Evolutionary conservation across 2,329 filamentous ascomycete genomes (phyloP).

Genomic region (Ophiostoma perfectum): DNA sequence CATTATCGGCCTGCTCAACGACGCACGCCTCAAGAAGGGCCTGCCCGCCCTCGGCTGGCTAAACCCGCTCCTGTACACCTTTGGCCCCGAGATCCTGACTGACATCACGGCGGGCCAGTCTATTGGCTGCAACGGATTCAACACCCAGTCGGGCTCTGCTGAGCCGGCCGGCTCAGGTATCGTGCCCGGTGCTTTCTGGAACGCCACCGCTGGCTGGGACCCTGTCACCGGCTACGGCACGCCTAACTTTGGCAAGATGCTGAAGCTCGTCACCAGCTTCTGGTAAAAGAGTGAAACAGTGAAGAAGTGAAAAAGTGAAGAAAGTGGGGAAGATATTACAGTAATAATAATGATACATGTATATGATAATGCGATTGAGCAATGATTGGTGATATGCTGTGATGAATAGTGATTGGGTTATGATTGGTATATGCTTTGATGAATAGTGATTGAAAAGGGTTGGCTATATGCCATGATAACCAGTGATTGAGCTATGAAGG

Average conservation of each 20-base stretch:
- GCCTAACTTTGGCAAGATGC: constrained; percentile 26
- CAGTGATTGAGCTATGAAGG: not conserved
- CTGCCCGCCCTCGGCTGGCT: constrained; percentile 52
- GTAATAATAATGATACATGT: not conserved
- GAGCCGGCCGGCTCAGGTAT: constrained; percentile 41
- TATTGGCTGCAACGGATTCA: constrained; percentile 33
- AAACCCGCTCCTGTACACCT: constrained; percentile 55
- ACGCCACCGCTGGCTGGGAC: constrained; percentile 27
- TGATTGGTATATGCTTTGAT: not conserved
- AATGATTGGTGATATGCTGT: not conserved
- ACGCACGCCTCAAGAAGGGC: constrained; percentile 51
- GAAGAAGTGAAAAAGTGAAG: too few relatives aligned
- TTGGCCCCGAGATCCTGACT: constrained; percentile 31
- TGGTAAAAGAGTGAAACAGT: not conserved
- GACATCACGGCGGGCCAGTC: constrained; percentile 36
- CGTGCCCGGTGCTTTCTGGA: constrained; percentile 25
- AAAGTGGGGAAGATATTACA: too few relatives aligned
- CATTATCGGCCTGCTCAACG: constrained; percentile 60
- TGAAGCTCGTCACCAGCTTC: constrained; percentile 21
- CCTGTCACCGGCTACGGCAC: constrained; percentile 27
- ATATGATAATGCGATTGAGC: not conserved
- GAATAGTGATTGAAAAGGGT: not conserved
- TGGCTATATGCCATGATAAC: too few relatives aligned
- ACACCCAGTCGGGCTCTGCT: constrained; percentile 31
- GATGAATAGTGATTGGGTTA: not conserved